Evolutionary conservation across 1,284 basidiomycete genomes (phyloP).

Genomic region (Singerocomus inundabilis): DNA sequence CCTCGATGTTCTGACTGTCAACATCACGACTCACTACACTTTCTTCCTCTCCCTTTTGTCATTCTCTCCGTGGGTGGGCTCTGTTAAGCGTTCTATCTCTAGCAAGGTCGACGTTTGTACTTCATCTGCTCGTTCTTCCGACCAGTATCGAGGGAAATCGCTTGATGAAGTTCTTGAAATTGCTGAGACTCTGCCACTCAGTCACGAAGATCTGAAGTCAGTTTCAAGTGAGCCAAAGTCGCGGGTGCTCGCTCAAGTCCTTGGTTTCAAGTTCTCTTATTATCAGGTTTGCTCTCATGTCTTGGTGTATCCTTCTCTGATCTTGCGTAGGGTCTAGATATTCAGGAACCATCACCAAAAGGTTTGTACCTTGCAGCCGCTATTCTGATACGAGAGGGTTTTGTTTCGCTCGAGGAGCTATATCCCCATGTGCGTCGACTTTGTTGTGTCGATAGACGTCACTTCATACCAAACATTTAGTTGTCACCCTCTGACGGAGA

Average conservation of each 20-base stretch:
- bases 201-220: conserved; percentile 15
- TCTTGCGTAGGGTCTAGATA: conserved; percentile 49
- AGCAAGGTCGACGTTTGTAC: conserved; percentile 33
- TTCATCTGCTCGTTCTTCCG: conserved; percentile 39
- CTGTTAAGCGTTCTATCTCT: conserved; percentile 36
- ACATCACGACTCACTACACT: conserved; percentile 81
- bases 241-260: conserved; percentile 81
- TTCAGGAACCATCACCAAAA: conserved; percentile 61
- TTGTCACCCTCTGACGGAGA: conserved; percentile 73
- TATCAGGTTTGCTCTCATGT: conserved; percentile 64
- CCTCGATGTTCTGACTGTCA: conserved; percentile 84
- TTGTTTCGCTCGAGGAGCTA: conserved; percentile 83
- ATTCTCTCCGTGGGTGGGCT: conserved; percentile 77
- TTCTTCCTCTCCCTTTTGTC: conserved; percentile 90
- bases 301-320: conserved; percentile 13
- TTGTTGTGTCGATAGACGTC: background rate
- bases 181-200: conserved; percentile 39
- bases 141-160: conserved; percentile 53
- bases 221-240: conserved; percentile 36
- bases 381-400: conserved; percentile 84
- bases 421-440: conserved; percentile 74
- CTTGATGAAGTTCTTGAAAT: conserved; percentile 64
- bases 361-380: conserved; percentile 84
- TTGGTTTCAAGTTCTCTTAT: conserved; percentile 94
- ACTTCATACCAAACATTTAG: conserved; percentile 38